Evolutionary conservation across 1,284 basidiomycete genomes (phyloP).

Genomic region (Apiotrichum brassicae): DNA sequence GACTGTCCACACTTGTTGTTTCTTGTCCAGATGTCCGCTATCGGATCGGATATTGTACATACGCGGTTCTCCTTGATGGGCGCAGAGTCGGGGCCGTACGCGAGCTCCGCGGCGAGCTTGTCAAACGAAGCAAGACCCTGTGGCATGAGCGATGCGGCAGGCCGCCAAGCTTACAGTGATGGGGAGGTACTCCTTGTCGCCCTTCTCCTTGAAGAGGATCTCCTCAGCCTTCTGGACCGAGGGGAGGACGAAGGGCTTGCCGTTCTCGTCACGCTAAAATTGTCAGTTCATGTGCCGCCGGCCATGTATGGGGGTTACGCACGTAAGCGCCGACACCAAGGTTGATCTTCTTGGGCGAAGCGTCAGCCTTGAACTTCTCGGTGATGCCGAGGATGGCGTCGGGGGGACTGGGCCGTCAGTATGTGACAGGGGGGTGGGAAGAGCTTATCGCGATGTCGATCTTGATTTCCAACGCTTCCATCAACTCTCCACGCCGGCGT

Average conservation of each 20-base stretch:
- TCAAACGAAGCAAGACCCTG: constrained; percentile 73
- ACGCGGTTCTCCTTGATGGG: constrained; percentile 72
- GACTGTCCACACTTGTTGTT: too few relatives aligned
- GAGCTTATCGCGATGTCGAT: too few relatives aligned
- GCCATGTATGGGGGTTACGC: not conserved
- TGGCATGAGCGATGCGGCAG: too few relatives aligned
- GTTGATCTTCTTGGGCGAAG: constrained; percentile 88
- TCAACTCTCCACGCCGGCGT: too few relatives aligned
- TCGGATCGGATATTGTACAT: constrained; percentile 37
- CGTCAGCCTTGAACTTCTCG: constrained; percentile 69
- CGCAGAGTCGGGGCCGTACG: constrained; percentile 76
- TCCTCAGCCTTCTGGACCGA: constrained; percentile 74
- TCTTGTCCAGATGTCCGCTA: not conserved
- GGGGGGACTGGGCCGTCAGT: constrained; percentile 9
- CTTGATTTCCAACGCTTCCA: too few relatives aligned
- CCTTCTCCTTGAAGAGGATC: constrained; percentile 57
- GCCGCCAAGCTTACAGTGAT: constrained; percentile 72
- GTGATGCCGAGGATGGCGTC: constrained; percentile 31
- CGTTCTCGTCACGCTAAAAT: constrained; percentile 78
- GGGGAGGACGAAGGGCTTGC: constrained; percentile 90
- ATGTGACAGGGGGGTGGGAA: not conserved
- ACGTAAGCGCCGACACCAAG: constrained; percentile 68
- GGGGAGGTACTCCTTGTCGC: constrained; percentile 97
- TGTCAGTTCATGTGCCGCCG: constrained; percentile 2
- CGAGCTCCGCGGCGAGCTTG: constrained; percentile 80